Evolutionary conservation across 495 filamentous ascomycete species (phyloP), one percentile per base, ranked within the genome.

Genomic region (Penicillium cataractarum): DNA sequence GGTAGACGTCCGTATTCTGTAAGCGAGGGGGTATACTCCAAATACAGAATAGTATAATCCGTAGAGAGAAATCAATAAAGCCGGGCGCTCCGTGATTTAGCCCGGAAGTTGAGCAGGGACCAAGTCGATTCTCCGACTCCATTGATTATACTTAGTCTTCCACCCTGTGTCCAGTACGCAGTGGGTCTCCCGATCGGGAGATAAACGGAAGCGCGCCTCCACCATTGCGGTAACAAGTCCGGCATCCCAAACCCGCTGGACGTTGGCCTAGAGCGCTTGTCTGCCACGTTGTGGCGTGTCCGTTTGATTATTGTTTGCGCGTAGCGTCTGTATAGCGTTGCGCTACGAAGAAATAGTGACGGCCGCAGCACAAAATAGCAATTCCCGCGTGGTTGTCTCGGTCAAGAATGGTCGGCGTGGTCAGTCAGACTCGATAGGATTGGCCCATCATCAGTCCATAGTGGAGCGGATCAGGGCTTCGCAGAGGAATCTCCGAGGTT

Each of bases 151-250:
- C 13, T n/a, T n/a, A n/a, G n/a, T n/a, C n/a, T n/a, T n/a, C n/a
- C n/a, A n/a, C n/a, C n/a, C n/a, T 24, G 29, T 31, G 7, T 31
- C 3, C 29, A 31, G 29, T 31, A 31, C 3, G 29, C 1, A 44
- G 62, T 64, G 62, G 54, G 48, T 54, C 29, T 35, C 21, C 54
- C 44, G 53, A 54, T 61, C 37, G 57, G 62, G 44, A 65, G 51
- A 57, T 65, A 58, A 57, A 52, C 32, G 49, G 29, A 33, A 51
- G 46, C 7, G n/a, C 26, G 12, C 39, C 42, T 35, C 50, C 57
- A 42, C 35, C 29, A n/a, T 50, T 55, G 35, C 37, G 57, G 57
- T 35, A 64, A 54, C 33, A 60, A 32, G 33, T 31, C 58, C 58
- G 49, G 49, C 33, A 19, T 12, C 31, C 17, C 9, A 27, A 21